Base-by-base conservation (phyloP, 1,284 basidiomycete genomes). In the Lignosus rhinocerotis region DNA sequence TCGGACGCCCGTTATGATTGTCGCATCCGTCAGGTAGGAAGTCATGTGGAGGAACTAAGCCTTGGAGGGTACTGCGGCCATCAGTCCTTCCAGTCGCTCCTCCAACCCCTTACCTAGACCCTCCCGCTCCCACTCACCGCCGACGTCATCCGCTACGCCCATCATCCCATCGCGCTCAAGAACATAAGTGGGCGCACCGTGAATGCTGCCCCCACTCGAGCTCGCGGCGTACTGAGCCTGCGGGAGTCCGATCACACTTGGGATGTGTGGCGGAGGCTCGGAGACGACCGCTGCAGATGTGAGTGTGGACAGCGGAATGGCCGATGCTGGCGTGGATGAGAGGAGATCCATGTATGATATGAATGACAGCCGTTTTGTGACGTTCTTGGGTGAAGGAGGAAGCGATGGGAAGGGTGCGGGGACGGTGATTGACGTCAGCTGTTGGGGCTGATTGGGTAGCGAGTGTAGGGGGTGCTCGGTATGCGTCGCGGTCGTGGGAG, bases 331-430 rank as follows among this genome's bases (percentile, higher is more conserved):
- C 0, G 90, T 86, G 0, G 87, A 90, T 0, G 87, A 78, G 41
- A 94, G 82, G 6, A 94, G 80, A 71, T 95, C 93, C 41, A 87
- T 84, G 72, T 94, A 94, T 2, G 90, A 90, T 72, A 94, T 82
- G 78, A 94, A 94, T 0, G 90, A 92, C 32, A 95, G 81, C 1
- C 89, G 85, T 67, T 93, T 86, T 42, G 78, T 78, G 50, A 77
- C 74, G 2, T 67, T 70, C 10, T 78, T 78, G 3, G 85, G 87
- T 30, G 80, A 89, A 33, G 82, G 86, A 34, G 78, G 84, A 62
- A 76, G 84, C 36, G 77, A 83, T 49, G 66, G 69, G 42, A 67
- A 63, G 0, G 67, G 62, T 12, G 72, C 62, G 61, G 62, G 62
- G 60, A 59, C 79, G 73, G 62, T 81, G 71, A 69, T 82, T 70